These are phyloP conservation scores for Viola pubescens DNA, from an alignment of 441 rosid species.

Conservation along the genomic window DNA sequence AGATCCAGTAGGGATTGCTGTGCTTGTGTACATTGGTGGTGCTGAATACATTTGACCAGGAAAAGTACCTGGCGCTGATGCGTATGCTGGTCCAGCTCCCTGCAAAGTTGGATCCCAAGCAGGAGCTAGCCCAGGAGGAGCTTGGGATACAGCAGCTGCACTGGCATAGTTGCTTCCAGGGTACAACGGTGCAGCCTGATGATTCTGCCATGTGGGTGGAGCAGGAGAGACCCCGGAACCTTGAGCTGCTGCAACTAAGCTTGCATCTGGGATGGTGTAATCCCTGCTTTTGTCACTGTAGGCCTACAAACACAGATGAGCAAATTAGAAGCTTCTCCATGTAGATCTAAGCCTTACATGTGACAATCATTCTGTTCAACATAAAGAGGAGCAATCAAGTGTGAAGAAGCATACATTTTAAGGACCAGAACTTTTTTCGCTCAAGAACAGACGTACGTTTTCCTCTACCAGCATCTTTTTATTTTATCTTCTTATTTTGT, in stretches of 20 bases:
- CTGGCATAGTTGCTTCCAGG: slow-evolving; percentile 34
- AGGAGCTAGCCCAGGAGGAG: too few relatives aligned
- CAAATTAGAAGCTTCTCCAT: slow-evolving; percentile 8
- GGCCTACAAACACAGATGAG: slow-evolving; percentile 38
- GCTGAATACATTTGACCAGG: slow-evolving; percentile 32
- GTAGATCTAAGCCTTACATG: not conserved
- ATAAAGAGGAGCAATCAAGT: slow-evolving; percentile 21
- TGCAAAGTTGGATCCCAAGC: slow-evolving; percentile 42
- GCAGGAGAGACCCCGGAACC: slow-evolving; percentile 39
- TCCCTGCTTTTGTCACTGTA: slow-evolving; percentile 95
- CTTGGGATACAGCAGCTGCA: slow-evolving; percentile 34
- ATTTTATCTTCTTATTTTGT: slow-evolving; percentile 24
- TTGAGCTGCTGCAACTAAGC: slow-evolving; percentile 41
- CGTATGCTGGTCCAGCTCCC: slow-evolving; percentile 25
- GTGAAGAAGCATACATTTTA: slow-evolving; percentile 47
- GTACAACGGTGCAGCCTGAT: slow-evolving; percentile 40
- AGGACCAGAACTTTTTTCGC: slow-evolving; percentile 33
- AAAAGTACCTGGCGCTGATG: slow-evolving; percentile 35
- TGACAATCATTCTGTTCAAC: slow-evolving; percentile 7
- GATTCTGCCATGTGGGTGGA: slow-evolving; percentile 56
- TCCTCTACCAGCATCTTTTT: slow-evolving; percentile 32
- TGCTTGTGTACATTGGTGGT: slow-evolving; percentile 26
- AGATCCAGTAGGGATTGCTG: slow-evolving; percentile 35
- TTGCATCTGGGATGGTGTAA: slow-evolving; percentile 69
- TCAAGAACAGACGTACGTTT: slow-evolving; percentile 34